A percentile compares a stretch with the other conserved stretches of the same genome.
Conservation (phyloP, 306 rosid species). For the Dicorynia guianensis region DNA sequence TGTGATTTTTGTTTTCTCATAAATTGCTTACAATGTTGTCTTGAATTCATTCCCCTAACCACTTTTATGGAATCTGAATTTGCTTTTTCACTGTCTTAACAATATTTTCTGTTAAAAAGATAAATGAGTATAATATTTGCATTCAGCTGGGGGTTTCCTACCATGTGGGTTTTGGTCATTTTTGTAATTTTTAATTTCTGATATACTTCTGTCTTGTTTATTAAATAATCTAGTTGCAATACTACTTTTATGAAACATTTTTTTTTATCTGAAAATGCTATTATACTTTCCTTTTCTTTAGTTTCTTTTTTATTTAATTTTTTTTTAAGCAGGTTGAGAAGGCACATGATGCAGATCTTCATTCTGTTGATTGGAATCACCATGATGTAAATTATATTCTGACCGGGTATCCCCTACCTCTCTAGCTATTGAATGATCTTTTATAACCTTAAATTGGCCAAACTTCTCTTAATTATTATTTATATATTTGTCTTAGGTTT, state of each 20-base stretch:
- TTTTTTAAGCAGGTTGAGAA: constrained; percentile 76
- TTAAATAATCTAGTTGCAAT: constrained; percentile 15
- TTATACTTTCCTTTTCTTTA: constrained; percentile 5
- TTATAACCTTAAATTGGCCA: background rate
- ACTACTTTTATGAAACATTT: constrained; percentile 18
- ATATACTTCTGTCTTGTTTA: background rate
- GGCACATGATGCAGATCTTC: constrained; percentile 89
- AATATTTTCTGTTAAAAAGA: background rate
- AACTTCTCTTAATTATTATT: background rate
- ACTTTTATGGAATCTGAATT: too few species aligned
- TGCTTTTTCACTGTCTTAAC: too few species aligned
- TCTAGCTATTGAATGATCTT: constrained; percentile 1
- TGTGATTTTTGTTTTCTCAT: too few species aligned
- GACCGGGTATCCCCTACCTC: constrained; percentile 68
- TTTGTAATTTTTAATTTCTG: constrained; percentile 8
- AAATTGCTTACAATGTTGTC: too few species aligned
- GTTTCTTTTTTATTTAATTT: background rate
- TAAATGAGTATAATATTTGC: constrained; percentile 18
- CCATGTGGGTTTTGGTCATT: constrained; percentile 18
- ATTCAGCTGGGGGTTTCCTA: constrained; percentile 10
- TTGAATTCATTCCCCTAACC: too few species aligned
- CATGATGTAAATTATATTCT: constrained; percentile 77
- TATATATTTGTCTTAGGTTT: background rate
- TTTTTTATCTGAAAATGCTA: constrained; percentile 20
- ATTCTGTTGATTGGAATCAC: constrained; percentile 97